These are phyloP conservation scores for Hortiboletus flavorubellus DNA, from an alignment of 768 basidiomycete genomes.

Conservation along the genomic window DNA sequence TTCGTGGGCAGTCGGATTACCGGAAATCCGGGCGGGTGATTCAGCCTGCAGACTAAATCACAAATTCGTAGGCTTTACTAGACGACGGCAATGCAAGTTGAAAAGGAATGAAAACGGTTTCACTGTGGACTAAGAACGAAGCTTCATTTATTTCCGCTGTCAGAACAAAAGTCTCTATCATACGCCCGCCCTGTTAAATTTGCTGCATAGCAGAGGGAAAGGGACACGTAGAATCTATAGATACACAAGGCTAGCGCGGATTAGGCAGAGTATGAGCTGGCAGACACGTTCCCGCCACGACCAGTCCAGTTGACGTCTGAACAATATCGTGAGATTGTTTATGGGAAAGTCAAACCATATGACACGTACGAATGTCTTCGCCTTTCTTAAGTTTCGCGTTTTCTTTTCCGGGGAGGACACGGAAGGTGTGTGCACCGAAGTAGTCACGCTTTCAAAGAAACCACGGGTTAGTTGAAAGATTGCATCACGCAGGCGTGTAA, in stretches of 20 bases:
- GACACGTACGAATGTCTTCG: conserved; percentile 81
- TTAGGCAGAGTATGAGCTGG: conserved; percentile 77
- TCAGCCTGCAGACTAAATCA: neutral
- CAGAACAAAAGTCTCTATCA: conserved; percentile 14
- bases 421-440: conserved; percentile 99
- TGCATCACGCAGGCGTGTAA: neutral
- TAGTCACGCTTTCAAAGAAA: conserved; percentile 73
- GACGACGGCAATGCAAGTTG: neutral
- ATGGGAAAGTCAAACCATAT: neutral
- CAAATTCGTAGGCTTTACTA: neutral
- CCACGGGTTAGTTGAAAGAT: conserved; percentile 1
- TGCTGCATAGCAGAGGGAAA: neutral
- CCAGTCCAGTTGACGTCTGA: conserved; percentile 99
- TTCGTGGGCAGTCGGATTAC: neutral
- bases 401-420: conserved; percentile 88
- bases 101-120: neutral
- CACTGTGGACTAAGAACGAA: neutral
- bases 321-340: neutral
- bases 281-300: conserved; percentile 92
- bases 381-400: conserved; percentile 75
- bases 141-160: conserved; percentile 12
- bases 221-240: conserved; percentile 16
- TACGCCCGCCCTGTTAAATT: conserved; percentile 16
- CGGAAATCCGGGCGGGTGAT: neutral
- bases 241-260: conserved; percentile 2